Evolutionary conservation across 2,329 filamentous ascomycete species (phyloP).

Genomic region (Phoma sp.): DNA sequence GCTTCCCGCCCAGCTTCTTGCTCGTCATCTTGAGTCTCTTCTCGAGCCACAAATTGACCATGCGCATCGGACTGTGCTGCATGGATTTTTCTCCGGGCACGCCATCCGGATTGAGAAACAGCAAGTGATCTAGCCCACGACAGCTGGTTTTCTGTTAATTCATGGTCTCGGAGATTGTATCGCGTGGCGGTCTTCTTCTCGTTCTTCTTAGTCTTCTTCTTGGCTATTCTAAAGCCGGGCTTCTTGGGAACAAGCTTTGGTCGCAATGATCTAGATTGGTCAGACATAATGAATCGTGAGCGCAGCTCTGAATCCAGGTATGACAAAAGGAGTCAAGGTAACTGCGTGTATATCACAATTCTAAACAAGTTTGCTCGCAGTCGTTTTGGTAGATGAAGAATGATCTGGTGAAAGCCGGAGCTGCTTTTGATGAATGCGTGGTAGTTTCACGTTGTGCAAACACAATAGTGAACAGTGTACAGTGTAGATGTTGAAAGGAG

Average conservation of each 20-base stretch:
- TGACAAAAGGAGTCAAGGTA: no score
- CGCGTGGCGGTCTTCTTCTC: neutral
- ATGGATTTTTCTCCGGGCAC: neutral
- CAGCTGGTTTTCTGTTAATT: neutral
- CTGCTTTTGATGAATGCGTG: no score
- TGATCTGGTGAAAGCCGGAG: no score
- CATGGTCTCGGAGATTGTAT: neutral
- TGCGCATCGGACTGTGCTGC: no score
- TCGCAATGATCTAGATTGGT: neutral
- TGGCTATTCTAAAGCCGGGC: neutral
- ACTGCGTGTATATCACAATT: no score
- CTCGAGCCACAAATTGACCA: neutral
- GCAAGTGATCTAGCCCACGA: constrained; percentile 3
- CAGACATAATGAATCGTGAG: no score
- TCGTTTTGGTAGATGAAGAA: no score
- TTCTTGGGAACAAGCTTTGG: neutral
- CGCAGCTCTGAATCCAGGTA: no score
- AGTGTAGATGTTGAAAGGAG: no score
- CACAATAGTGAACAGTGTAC: no score
- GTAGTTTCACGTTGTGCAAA: no score
- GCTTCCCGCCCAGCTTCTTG: neutral
- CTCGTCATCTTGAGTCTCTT: neutral
- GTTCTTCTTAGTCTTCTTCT: neutral
- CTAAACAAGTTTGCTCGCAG: no score
- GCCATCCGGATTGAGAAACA: constrained; percentile 2